These are phyloP conservation scores for Letharia columbiana DNA, from an alignment of 495 filamentous ascomycete species.

Conservation along the genomic window DNA sequence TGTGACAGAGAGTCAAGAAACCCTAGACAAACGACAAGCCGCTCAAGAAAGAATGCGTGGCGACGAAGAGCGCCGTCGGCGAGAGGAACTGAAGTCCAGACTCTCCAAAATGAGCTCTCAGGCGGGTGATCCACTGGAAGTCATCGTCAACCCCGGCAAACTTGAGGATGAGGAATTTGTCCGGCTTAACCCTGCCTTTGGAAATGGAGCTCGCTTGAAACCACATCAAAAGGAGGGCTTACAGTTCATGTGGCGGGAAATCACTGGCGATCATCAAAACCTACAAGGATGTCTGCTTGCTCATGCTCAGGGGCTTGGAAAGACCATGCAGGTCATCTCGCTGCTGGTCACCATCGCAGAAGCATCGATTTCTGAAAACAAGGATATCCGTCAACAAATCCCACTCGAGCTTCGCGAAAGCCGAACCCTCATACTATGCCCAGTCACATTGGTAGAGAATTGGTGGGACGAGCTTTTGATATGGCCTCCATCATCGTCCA, in stretches of 20 bases:
- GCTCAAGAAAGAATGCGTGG: conserved; percentile 34
- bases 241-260: conserved; percentile 82
- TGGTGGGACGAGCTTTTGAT: conserved; percentile 69
- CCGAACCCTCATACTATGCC: conserved; percentile 66
- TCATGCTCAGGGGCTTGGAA: conserved; percentile 90
- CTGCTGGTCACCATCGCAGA: conserved; percentile 65
- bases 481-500: conserved; percentile 46
- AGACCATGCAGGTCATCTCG: conserved; percentile 85
- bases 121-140: conserved; percentile 35
- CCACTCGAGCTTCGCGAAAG: conserved; percentile 52
- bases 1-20: conserved; percentile 39
- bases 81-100: conserved; percentile 37
- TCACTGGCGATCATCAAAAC: conserved; percentile 47
- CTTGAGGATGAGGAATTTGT: conserved; percentile 47
- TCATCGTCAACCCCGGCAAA: conserved; percentile 67
- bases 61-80: conserved; percentile 30
- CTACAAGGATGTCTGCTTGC: conserved; percentile 74
- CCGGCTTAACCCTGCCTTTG: conserved; percentile 42
- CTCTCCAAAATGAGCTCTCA: conserved; percentile 34
- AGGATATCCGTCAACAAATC: conserved; percentile 52
- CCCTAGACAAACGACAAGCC: conserved; percentile 38
- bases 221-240: conserved; percentile 61
- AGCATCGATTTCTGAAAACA: conserved; percentile 51
- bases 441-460: conserved; percentile 65
- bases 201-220: conserved; percentile 37